Evolutionary conservation across 176 grass and related monocot genomes (phyloP), one percentile per base, ranked within the genome.

Genomic region (Otatea glauca): DNA sequence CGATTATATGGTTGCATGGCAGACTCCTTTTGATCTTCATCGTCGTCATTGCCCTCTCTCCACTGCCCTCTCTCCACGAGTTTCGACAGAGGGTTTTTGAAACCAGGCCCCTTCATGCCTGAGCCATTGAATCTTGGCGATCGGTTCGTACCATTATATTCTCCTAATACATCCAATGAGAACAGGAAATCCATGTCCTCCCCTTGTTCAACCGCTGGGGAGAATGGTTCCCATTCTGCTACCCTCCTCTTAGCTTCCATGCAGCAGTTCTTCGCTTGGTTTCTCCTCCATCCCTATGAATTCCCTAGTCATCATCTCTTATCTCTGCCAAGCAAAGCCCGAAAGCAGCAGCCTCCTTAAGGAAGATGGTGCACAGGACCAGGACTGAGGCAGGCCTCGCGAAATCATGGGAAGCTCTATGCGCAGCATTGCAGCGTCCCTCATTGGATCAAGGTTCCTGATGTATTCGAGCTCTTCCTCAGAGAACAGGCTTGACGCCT

Each of bases 391-490:
- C 92, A 93, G 61, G 92, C 92, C 86, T 91, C 92, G 0, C 79
- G 92, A 15, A 93, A n/a, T 93, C 86, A 93, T 88, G 7, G 92
- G 92, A 17, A 93, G 76, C 17, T 93, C 88, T 59, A 23, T 76
- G 0, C 86, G 85, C 38, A 93, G 85, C 86, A 88, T 88, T n/a
- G 35, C 58, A 4, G 80, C 76, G 68, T 93, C 92, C 67, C 81
- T 83, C 25, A 45, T 42, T 1, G 88, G 88, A 81, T 93, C 86
- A 66, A 93, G 92, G 41, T 86, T 81, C 34, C 61, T 87, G 4
- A 93, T 88, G 79, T 93, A 93, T 54, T 88, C 88, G 1, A 93
- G 92, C 82, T 93, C 88, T 44, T 93, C 92, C 74, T 93, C 92
- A 0, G 88, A 86, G 79, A 93, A 93, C 4, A 88, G 92, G 37